Percentiles rank a stretch among this genome's conserved stretches.
Evolutionary conservation across 495 filamentous ascomycete species (phyloP).

Genomic region (Neurospora terricola): DNA sequence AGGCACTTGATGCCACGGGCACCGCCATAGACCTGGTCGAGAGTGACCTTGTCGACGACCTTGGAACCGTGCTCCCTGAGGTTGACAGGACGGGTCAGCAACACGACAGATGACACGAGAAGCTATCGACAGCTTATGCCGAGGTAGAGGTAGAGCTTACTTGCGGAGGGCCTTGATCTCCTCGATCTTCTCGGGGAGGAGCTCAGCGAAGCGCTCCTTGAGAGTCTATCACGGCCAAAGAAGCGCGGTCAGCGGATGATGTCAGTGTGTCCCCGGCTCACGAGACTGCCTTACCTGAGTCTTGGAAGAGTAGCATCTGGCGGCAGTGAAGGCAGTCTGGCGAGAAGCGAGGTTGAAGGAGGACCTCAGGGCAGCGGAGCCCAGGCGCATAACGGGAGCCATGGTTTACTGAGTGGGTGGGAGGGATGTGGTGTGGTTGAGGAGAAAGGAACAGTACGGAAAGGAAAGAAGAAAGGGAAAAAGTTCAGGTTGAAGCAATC

Average conservation of each 20-base stretch:
- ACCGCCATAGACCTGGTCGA: constrained; percentile 98
- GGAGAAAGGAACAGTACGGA: constrained; percentile 19
- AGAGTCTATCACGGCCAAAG: constrained; percentile 53
- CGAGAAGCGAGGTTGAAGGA: constrained; percentile 50
- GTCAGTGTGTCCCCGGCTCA: constrained; percentile 12
- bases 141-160: constrained; percentile 39
- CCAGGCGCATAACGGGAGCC: constrained; percentile 70
- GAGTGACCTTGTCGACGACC: constrained; percentile 92
- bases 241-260: constrained; percentile 22
- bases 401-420: constrained; percentile 40
- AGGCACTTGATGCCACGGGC: constrained; percentile 97
- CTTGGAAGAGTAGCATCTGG: constrained; percentile 86
- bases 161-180: constrained; percentile 97
- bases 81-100: constrained; percentile 8
- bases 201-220: constrained; percentile 96
- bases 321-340: constrained; percentile 67
- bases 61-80: constrained; percentile 83
- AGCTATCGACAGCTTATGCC: not conserved
- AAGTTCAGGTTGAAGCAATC: constrained; percentile 12
- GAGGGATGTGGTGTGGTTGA: constrained; percentile 8
- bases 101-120: not conserved
- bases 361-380: constrained; percentile 64
- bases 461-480: constrained; percentile 14
- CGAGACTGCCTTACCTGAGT: constrained; percentile 52
- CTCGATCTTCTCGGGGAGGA: constrained; percentile 90